Base-by-base conservation (phyloP, 805 yeast species). In the Maudiozyma turicensis region DNA sequence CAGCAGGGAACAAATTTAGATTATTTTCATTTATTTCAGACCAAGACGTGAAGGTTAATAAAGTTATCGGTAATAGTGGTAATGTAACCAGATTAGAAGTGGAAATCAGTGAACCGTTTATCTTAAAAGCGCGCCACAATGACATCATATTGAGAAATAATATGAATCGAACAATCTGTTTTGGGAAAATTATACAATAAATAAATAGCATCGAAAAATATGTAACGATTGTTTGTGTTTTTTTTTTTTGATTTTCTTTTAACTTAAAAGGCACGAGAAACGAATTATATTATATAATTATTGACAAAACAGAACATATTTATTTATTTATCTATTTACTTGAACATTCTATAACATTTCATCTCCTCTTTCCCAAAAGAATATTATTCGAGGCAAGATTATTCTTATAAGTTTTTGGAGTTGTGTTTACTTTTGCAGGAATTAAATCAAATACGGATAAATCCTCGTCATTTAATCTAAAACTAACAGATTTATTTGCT, bases 361-460 rank as follows among this genome's bases (percentile, higher is more conserved):
- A 30, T 26, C 38, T 45, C 33, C 31, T 39, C 35, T 35, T 35
- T 28, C 13, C 26, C 26, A 9, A n/a, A 13, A 20, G 26, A 20
- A 2, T 20, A 20, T 20, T 20, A 20, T 20, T 20, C 4, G 26
- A 20, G 26, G n/a, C 28, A 44, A 40, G 32, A n/a, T 11, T 46
- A 43, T 44, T 44, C 10, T 43, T 42, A 14, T 42, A 20, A 38
- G 20, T 43, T 9, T 37, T 47, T 43, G 46, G 49, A 46, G 50
- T 48, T 54, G 15, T 52, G 13, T n/a, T 51, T 54, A 41, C 42
- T 13, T 48, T 43, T n/a, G 40, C 30, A 8, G 58, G 63, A 38
- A 67, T 65, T 40, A 72, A 65, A 53, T 74, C 76, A 58, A 73
- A 72, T n/a, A 71, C 68, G 5, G 73, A 64, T 29, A 66, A 46